Percentiles rank a stretch among this genome's conserved stretches.
Conservation (phyloP, 2,329 filamentous ascomycete species). For the Meredithiella fracta region DNA sequence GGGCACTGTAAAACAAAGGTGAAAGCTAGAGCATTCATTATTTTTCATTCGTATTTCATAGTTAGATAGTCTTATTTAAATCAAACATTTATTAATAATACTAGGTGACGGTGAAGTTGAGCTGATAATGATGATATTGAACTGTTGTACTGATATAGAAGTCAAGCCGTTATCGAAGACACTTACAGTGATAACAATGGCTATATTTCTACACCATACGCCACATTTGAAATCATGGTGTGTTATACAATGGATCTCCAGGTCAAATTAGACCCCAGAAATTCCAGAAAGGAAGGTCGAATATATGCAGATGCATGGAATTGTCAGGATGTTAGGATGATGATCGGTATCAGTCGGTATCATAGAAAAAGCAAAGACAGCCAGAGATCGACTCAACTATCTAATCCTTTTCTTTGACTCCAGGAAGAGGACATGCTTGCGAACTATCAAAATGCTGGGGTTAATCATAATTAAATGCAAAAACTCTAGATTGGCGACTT, state of each 20-base stretch:
- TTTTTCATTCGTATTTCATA: not conserved
- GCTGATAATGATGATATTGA: conserved; percentile 2
- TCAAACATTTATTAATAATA: no score
- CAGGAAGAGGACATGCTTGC: conserved; percentile 88
- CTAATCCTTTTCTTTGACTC: conserved; percentile 72
- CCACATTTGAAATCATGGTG: not conserved
- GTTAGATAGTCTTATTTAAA: not conserved
- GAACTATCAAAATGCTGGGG: conserved; percentile 41
- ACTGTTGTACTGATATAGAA: conserved; percentile 13
- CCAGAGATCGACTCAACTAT: conserved; percentile 20
- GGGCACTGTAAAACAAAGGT: no score
- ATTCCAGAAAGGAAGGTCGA: no score
- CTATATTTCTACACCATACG: not conserved
- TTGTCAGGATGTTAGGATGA: no score
- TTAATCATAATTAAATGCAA: not conserved
- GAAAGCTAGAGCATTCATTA: no score
- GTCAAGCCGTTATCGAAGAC: not conserved
- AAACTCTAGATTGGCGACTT: conserved; percentile 19
- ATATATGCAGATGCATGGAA: no score
- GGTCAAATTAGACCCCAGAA: no score
- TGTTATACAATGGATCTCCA: not conserved
- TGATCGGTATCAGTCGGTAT: not conserved
- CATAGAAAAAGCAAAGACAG: not conserved
- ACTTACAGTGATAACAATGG: not conserved
- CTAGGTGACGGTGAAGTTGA: not conserved